Base-by-base conservation (phyloP, 345 rosid genomes). In the Citrus unshiu region DNA sequence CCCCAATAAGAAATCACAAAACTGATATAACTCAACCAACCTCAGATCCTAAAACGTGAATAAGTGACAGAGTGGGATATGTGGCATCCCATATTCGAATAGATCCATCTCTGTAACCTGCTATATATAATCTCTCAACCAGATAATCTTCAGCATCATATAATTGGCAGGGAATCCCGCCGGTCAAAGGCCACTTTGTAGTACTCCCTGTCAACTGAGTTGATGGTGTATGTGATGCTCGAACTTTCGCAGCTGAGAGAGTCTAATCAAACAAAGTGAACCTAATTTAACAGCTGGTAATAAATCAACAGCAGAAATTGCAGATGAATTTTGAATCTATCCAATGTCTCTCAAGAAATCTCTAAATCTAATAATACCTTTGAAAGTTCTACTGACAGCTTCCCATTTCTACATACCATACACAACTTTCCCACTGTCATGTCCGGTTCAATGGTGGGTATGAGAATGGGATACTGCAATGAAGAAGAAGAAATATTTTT, bases 61-160 rank as follows among this genome's bases (percentile, higher is more conserved):
- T 83, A 74, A 83, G 97, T 27, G 86, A 86, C n/a, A 90, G 81
- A 77, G 86, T 69, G 57, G 93, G 93, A 85, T 82, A 88, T 67
- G 93, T 89, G 69, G 97, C 93, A 83, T 91, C 91, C 98, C 97
- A 95, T 74, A 93, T 83, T 80, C 87, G 86, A 82, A 90, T 86
- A 80, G 93, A 90, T 78, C 97, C 98, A 76, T 95, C 93, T 83
- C 83, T 86, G 86, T 95, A 93, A 80, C 98, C 98, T 80, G 97
- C 93, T 81, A 89, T 35, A 83, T 89, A 93, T 70, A 93, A 75
- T 85, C 90, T 89, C 80, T 90, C 90, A 86, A 92, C 87, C 79
- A 81, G 85, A 81, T 79, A 80, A 73, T 84, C 87, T 78, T 85
- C 90, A 59, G 79, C 76, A 66, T 68, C 78, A 75, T 70, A 49